phyloP scores from a whole-genome alignment of 345 rosid genomes.

The Carallia brachiata region DNA sequence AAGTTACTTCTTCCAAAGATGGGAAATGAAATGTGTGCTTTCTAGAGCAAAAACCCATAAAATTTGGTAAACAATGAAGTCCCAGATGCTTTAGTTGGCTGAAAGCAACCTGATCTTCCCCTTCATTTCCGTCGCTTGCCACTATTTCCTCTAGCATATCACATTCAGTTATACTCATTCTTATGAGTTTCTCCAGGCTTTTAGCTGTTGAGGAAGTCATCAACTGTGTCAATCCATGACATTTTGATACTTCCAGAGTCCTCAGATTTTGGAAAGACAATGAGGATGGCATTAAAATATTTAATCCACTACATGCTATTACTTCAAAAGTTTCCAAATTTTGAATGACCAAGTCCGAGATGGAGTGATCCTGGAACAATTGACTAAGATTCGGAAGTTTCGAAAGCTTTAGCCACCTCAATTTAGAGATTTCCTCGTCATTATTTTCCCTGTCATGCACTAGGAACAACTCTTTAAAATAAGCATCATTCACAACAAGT shows the following conservation, averaged over 20 bases:
- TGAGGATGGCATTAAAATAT: slow-evolving; percentile 9
- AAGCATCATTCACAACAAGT: too few relatives aligned
- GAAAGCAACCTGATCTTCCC: slow-evolving; percentile 10
- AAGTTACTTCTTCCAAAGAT: neutral
- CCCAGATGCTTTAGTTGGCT: slow-evolving; percentile 7
- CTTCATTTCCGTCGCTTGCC: slow-evolving; percentile 2
- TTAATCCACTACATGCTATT: neutral
- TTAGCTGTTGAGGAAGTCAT: too few relatives aligned
- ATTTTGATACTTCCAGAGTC: neutral
- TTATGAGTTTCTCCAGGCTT: slow-evolving; percentile 2
- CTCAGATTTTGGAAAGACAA: slow-evolving; percentile 17
- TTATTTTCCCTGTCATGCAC: too few relatives aligned
- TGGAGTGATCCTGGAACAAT: too few relatives aligned
- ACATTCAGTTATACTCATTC: slow-evolving; percentile 18
- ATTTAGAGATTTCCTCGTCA: too few relatives aligned
- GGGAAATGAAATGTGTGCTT: slow-evolving; percentile 2
- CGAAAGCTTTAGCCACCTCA: too few relatives aligned
- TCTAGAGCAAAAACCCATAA: slow-evolving; percentile 6
- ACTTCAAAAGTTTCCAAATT: slow-evolving; percentile 9
- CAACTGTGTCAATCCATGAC: too few relatives aligned
- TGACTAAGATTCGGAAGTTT: too few relatives aligned
- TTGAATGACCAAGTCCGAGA: neutral
- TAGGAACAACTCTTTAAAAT: too few relatives aligned
- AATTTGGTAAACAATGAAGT: slow-evolving; percentile 14
- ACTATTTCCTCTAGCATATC: slow-evolving; percentile 15